Percentiles rank a stretch among this genome's conserved stretches.
Conservation (phyloP, 2,329 filamentous ascomycete species). For the Graphilbum fragrans region DNA sequence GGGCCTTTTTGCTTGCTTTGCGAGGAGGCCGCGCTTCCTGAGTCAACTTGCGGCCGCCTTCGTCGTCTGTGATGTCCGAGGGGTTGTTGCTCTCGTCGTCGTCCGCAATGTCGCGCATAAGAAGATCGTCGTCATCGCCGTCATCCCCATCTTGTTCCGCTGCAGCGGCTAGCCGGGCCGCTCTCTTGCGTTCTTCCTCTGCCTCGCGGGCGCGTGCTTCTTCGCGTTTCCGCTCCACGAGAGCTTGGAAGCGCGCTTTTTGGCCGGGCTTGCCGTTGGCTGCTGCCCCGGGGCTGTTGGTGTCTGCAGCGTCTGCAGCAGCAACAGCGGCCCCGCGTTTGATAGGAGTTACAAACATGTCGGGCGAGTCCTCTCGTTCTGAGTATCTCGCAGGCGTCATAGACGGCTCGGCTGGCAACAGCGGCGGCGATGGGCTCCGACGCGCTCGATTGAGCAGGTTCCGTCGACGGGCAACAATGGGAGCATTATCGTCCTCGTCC, state of each 20-base stretch:
- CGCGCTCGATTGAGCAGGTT: conserved; percentile 14
- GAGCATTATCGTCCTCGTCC: conserved; percentile 20
- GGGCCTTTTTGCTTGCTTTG: conserved; percentile 86
- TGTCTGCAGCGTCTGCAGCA: conserved; percentile 6
- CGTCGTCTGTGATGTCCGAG: conserved; percentile 47
- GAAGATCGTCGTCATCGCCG: conserved; percentile 24
- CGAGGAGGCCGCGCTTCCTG: conserved; percentile 50
- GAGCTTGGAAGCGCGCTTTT: conserved; percentile 54
- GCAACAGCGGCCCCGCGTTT: conserved; percentile 15
- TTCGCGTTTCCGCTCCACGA: conserved; percentile 61
- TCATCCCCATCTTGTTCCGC: conserved; percentile 21
- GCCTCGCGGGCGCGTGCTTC: conserved; percentile 59
- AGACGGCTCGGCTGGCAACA: background rate
- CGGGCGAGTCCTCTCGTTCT: conserved; percentile 27
- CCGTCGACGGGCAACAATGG: conserved; percentile 25
- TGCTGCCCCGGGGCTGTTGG: conserved; percentile 31
- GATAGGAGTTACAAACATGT: conserved; percentile 45
- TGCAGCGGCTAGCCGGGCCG: conserved; percentile 21
- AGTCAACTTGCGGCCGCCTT: conserved; percentile 52
- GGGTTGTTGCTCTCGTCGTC: conserved; percentile 36
- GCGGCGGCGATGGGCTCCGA: background rate
- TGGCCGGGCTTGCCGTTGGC: conserved; percentile 21
- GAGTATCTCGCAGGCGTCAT: conserved; percentile 7
- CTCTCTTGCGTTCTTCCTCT: conserved; percentile 35
- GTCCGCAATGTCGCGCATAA: conserved; percentile 21